Conservation (phyloP, 345 rosid genomes). For the Stellera chamaejasme region DNA sequence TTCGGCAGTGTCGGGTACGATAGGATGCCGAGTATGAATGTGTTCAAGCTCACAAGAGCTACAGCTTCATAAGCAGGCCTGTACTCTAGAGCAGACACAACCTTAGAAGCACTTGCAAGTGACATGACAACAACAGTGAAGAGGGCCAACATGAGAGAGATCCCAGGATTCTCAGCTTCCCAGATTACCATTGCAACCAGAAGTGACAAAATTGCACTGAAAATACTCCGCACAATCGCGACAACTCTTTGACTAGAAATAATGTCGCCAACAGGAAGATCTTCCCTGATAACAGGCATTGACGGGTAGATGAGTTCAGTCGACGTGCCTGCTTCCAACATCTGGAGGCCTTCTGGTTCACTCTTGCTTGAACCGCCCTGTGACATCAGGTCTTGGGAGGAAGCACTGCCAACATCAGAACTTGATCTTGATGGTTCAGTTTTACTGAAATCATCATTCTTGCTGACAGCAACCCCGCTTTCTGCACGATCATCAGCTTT, state of each 20-base stretch:
- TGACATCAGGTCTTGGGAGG: constrained; percentile 11
- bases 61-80: constrained; percentile 72
- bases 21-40: constrained; percentile 76
- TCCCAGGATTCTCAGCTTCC: constrained; percentile 56
- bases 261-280: constrained; percentile 15
- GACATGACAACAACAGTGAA: constrained; percentile 71
- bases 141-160: constrained; percentile 74
- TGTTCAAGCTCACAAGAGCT: constrained; percentile 73
- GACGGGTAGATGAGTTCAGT: constrained; percentile 23
- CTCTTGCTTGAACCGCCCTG: constrained; percentile 15
- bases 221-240: constrained; percentile 50
- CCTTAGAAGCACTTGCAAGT: constrained; percentile 51
- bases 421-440: constrained; percentile 13
- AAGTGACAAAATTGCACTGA: constrained; percentile 52
- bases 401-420: constrained; percentile 13
- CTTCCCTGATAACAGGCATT: constrained; percentile 14
- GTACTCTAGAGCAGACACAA: constrained; percentile 55
- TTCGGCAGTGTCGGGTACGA: constrained; percentile 59
- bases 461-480: constrained; percentile 12
- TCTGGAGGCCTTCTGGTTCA: constrained; percentile 10
- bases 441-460: constrained; percentile 12
- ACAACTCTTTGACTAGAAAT: constrained; percentile 30
- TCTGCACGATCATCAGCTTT: constrained; percentile 17
- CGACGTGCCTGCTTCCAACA: constrained; percentile 13
- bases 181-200: constrained; percentile 59